phyloP scores from a whole-genome alignment of 768 basidiomycete species.

The Postia placenta region DNA sequence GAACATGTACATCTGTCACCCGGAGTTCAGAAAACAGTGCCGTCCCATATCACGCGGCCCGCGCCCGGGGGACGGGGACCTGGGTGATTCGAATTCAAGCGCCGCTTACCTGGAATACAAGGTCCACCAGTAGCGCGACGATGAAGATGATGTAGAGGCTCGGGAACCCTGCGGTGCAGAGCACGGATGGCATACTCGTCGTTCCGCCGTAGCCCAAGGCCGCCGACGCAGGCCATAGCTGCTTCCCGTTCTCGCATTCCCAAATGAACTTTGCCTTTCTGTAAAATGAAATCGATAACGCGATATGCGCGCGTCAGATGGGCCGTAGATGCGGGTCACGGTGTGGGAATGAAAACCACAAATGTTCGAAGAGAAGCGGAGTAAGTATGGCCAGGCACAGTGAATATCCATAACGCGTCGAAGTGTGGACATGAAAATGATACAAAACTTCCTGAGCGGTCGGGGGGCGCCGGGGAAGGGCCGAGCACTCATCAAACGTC shows the following conservation, averaged over 20 bases:
- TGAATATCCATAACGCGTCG: neutral
- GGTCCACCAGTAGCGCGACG: constrained; percentile 52
- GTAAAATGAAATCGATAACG: constrained; percentile 6
- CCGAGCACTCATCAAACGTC: too few species aligned
- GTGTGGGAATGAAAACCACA: neutral
- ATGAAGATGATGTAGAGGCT: constrained; percentile 63
- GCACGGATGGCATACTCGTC: constrained; percentile 43
- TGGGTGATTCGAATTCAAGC: neutral
- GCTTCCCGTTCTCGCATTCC: constrained; percentile 70
- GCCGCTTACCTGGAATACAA: constrained; percentile 59
- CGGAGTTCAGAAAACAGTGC: neutral
- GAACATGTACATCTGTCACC: constrained; percentile 63
- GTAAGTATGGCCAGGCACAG: neutral
- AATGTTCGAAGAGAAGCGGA: neutral
- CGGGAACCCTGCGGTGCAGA: constrained; percentile 56
- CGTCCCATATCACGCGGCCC: neutral
- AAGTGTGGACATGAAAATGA: neutral
- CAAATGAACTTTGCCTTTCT: constrained; percentile 65
- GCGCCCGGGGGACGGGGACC: neutral
- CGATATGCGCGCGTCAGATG: neutral
- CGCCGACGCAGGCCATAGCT: constrained; percentile 46
- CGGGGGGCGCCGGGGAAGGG: too few species aligned
- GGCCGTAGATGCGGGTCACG: neutral
- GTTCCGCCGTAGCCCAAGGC: constrained; percentile 35
- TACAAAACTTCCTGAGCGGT: neutral